A percentile compares a stretch with the other conserved stretches of the same genome.
phyloP scores from a whole-genome alignment of 2,329 filamentous ascomycete genomes.

The Monilinia laxa region DNA sequence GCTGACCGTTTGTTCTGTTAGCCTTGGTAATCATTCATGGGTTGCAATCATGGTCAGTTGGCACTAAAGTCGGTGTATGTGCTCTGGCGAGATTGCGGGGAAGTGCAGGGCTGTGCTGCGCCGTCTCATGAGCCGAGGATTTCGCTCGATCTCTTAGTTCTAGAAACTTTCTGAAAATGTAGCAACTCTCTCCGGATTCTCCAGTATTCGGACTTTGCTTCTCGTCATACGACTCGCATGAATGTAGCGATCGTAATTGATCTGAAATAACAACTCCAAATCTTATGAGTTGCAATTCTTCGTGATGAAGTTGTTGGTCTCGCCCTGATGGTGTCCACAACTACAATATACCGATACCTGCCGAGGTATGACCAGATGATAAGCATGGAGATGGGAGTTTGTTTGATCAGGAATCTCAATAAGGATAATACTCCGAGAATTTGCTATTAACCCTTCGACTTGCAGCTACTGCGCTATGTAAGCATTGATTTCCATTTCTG shows the following conservation, averaged over 20 bases:
- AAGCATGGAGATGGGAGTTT: background rate
- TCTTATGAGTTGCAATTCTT: background rate
- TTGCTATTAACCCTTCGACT: background rate
- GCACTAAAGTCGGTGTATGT: background rate
- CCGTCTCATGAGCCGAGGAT: slow-evolving; percentile 10
- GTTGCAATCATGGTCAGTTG: slow-evolving; percentile 6
- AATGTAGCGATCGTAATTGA: background rate
- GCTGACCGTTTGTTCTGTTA: background rate
- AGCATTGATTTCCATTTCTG: background rate
- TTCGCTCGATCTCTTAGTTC: background rate
- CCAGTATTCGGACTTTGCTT: background rate
- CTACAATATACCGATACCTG: slow-evolving; percentile 14
- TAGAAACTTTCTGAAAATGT: background rate
- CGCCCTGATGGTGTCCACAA: background rate
- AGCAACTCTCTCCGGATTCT: background rate
- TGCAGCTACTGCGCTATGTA: slow-evolving; percentile 20
- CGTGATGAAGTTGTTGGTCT: background rate
- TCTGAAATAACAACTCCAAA: background rate
- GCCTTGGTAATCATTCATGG: slow-evolving; percentile 10
- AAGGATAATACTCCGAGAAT: background rate
- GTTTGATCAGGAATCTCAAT: slow-evolving; percentile 1
- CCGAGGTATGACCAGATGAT: slow-evolving; percentile 11
- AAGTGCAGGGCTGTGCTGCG: slow-evolving; percentile 5
- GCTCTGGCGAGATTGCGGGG: slow-evolving; percentile 19
- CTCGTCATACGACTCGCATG: background rate